Percentiles rank a stretch among this genome's conserved stretches.
Evolutionary conservation across 148 eudicot species (phyloP).

Genomic region (Chenopodium quinoa): DNA sequence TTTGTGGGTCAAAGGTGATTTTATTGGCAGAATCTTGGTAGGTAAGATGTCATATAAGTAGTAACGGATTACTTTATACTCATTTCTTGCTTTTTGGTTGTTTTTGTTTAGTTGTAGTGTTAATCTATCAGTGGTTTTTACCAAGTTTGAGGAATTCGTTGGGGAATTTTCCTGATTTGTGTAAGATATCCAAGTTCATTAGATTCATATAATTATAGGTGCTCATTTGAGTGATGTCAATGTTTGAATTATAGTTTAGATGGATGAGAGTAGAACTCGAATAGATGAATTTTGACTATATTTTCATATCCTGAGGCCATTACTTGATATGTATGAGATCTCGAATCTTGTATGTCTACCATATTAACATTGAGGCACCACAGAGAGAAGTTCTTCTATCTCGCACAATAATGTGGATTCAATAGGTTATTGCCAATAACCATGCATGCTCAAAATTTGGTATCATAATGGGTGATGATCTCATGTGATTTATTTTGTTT

Average conservation of each 20-base stretch:
- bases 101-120: neutral
- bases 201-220: neutral
- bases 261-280: neutral
- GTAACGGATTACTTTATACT: neutral
- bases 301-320: neutral
- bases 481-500: neutral
- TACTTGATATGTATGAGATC: no score
- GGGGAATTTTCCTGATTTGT: neutral
- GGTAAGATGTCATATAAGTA: conserved; percentile 14
- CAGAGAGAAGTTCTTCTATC: no score
- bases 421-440: no score
- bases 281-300: neutral
- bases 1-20: conserved; percentile 13
- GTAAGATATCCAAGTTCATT: neutral
- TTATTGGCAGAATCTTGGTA: neutral
- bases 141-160: neutral
- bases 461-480: neutral
- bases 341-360: no score
- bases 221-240: neutral
- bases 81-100: neutral
- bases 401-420: no score
- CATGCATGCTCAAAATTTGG: neutral
- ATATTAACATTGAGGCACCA: no score
- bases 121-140: no score
- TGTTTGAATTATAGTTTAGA: neutral